These are phyloP conservation scores for Fistulifera solaris DNA, from an alignment of 108 stramenopile genomes.

Conservation along the genomic window DNA sequence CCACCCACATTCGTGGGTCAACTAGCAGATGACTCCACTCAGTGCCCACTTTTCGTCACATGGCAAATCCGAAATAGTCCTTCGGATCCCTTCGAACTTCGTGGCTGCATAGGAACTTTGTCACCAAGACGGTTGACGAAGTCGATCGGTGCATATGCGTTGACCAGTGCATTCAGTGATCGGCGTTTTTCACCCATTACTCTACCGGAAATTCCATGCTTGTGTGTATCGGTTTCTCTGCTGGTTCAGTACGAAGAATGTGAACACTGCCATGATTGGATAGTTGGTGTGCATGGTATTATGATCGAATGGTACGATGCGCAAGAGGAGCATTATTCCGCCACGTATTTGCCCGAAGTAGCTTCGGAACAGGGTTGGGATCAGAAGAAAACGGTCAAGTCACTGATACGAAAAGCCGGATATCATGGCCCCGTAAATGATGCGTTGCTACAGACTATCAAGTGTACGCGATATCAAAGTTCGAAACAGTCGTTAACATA, in stretches of 20 bases:
- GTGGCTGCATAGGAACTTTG: conserved; percentile 72
- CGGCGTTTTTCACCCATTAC: conserved; percentile 56
- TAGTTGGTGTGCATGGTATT: conserved; percentile 69
- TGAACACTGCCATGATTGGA: conserved; percentile 55
- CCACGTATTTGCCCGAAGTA: conserved; percentile 74
- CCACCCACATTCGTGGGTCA: conserved; percentile 13
- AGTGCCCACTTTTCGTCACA: conserved; percentile 73
- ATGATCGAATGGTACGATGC: conserved; percentile 29
- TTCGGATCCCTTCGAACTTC: conserved; percentile 34
- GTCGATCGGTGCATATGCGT: conserved; percentile 57
- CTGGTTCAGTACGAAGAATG: conserved; percentile 65
- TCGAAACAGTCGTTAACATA: conserved; percentile 50
- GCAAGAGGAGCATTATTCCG: conserved; percentile 21
- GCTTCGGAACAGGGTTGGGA: conserved; percentile 60
- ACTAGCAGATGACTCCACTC: conserved; percentile 22
- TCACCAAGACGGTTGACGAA: conserved; percentile 28
- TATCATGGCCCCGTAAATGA: conserved; percentile 33
- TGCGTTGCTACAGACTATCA: conserved; percentile 29
- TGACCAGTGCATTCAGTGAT: conserved; percentile 56
- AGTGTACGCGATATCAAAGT: conserved; percentile 66
- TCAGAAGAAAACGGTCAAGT: conserved; percentile 32
- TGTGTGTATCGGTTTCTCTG: conserved; percentile 64
- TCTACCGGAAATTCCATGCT: conserved; percentile 29
- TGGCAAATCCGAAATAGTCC: conserved; percentile 51
- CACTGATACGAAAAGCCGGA: conserved; percentile 66